Evolutionary conservation across 257 asterid species (phyloP).

Genomic region (Solanum sitiens): DNA sequence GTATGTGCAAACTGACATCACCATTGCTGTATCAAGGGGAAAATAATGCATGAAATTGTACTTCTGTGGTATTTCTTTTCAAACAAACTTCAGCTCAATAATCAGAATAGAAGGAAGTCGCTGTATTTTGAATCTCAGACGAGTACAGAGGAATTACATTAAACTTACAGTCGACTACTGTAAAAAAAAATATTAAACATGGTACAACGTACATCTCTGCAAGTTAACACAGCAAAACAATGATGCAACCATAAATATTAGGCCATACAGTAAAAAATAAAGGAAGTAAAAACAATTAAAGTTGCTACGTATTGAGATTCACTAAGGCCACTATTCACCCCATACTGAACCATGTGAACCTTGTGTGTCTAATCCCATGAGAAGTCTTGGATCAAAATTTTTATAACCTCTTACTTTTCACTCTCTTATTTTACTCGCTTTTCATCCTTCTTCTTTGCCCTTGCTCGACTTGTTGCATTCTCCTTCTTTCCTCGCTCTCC

Average conservation of each 20-base stretch:
- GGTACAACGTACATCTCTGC: neutral
- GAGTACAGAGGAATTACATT: neutral
- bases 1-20: neutral
- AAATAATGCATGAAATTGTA: neutral
- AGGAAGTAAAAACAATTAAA: neutral
- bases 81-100: neutral
- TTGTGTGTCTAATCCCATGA: neutral
- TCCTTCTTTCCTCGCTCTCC: neutral
- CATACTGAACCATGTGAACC: neutral
- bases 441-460: neutral
- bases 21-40: neutral
- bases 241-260: neutral
- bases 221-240: neutral
- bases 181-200: neutral
- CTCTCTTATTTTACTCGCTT: neutral
- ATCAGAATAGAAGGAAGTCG: neutral
- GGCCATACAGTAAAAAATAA: neutral
- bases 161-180: neutral
- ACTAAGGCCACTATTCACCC: neutral
- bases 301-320: neutral
- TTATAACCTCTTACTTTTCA: neutral
- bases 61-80: neutral
- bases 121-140: neutral
- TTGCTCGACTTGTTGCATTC: neutral
- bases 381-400: neutral